Base-by-base conservation (phyloP, 2,329 filamentous ascomycete genomes). In the Drechmeria coniospora region DNA sequence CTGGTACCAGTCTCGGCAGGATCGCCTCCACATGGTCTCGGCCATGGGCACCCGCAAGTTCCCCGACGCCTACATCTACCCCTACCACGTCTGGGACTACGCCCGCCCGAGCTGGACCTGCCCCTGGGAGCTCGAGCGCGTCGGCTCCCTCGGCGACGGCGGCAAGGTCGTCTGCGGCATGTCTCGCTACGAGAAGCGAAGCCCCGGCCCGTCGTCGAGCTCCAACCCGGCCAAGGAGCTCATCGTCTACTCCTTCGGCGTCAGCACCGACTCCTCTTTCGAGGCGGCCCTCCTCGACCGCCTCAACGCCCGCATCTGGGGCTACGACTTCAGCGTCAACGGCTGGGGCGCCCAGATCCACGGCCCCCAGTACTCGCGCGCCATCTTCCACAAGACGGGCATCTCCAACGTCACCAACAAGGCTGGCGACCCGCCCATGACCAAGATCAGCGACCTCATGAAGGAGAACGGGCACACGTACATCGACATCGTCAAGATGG, bases 151-250 rank as follows among this genome's bases (percentile, higher is more conserved):
- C 5, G 54, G 54, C 17, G 53, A 57, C 21, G 54, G 55, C n/a
- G 55, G 55, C 14, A 59, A 58, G 35, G 55, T 52, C 49, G 46
- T 57, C 10, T 59, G 54, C 37, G 54, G 54, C 21, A 53, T 56
- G 48, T 47, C 43, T 6, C 36, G 43, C n/a, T 53, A 50, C 31
- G 49, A 51, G 33, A 6, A 10, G 18, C 7, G 10, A 10, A 20
- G 18, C 18, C 18, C 18, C 7, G 18, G 18, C 18, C 18, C 18
- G 18, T 20, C 18, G 18, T 7, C 18, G 10, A 36, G 37, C 9
- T 35, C 40, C 25, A 36, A 36, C 9, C 32, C 27, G 15, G 33
- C 29, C 19, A 32, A 27, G 18, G 40, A 46, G 8, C 47, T 45
- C 28, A 32, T 52, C 29, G 46, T 57, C 32, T 58, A 58, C 37